Evolutionary conservation across 305 asterid species (phyloP), one percentile per base, ranked within the genome.

Genomic region (Plantago lanceolata): DNA sequence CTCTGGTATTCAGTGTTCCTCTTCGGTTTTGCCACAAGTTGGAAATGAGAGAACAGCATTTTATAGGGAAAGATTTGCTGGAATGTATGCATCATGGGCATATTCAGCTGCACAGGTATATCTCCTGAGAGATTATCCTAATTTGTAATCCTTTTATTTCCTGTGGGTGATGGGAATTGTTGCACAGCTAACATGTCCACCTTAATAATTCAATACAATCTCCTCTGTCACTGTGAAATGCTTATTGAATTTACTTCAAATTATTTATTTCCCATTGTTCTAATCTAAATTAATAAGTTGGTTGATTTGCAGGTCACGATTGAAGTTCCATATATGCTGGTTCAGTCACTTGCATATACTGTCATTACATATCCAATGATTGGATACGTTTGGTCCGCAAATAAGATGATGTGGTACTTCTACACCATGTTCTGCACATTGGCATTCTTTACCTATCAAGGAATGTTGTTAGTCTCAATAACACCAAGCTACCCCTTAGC

Each of bases 401-500:
- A 73, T 62, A 85, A 83, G 76, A 70, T 81, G 48, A 71, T 77
- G 45, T 81, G 84, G 85, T 85, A 77, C 58, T 68, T 83, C 61
- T 83, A 83, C 48, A 19, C 80, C 12, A 81, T 83, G 81, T 82
- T 85, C 44, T 74, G 82, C 59, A 64, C 92, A 2, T 65, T 82
- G 71, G 48, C 79, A 63, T 80, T 75, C 78, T 85, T 68, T 82
- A 82, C 71, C 16, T 82, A 76, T 57, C 67, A 80, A 12, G 92
- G 89, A 12, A 80, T 85, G 92, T 57, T 80, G 71, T 62, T 85
- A 66, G 67, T 85, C 44, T 64, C 92, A 19, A 69, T 85, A 40
- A 85, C 92, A 21, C 92, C 92, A 37, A 80, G 70, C 73, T 80
- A 65, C 26, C 76, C 77, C 7, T 47, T 82, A 40, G 89, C 89